Base-by-base conservation (phyloP, 2,329 filamentous ascomycete genomes). In the Exophiala sp. region DNA sequence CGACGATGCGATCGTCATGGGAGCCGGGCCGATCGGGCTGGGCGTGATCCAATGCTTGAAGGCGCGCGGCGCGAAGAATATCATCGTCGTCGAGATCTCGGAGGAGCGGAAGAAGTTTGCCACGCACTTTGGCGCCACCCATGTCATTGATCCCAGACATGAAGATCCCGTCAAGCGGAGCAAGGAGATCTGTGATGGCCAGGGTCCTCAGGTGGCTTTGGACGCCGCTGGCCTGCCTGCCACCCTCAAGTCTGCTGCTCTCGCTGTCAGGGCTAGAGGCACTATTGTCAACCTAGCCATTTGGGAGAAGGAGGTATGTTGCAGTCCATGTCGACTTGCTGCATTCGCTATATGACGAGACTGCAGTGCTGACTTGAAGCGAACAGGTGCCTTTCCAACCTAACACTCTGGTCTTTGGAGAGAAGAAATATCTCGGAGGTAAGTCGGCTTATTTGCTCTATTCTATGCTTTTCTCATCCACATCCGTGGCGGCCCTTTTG, bases 221-320 rank as follows among this genome's bases (percentile, higher is more conserved):
- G 80, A 85, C 55, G 80, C 79, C 24, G 79, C 80, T 0, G 81
- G 81, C 5, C 77, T 82, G 16, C 70, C 75, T n/a, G 68, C 68
- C 1, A 76, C 69, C n/a, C 58, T 75, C 3, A 62, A 70, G 30
- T 61, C 52, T 57, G 78, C 65, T 58, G 78, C 73, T 34, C 64
- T 70, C 16, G 70, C 75, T 0, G 73, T 80, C 2, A 69, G 73
- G 42, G 69, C 72, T 0, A 69, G 75, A 29, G 81, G 80, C 0
- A 78, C 76, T 0, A 70, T 85, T 0, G 73, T 84, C 1, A 84
- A 84, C 53, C 73, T 84, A n/a, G 79, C 81, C 0, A 77, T 84
- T 2, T 83, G 79, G 78, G 79, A 81, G 59, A 77, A 73, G 46
- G 67, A 68, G 5, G 70, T 57, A n/a, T n/a, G n/a, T n/a, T n/a